Evolutionary conservation across 805 yeast genomes (phyloP).

Genomic region (Candida argentea): DNA sequence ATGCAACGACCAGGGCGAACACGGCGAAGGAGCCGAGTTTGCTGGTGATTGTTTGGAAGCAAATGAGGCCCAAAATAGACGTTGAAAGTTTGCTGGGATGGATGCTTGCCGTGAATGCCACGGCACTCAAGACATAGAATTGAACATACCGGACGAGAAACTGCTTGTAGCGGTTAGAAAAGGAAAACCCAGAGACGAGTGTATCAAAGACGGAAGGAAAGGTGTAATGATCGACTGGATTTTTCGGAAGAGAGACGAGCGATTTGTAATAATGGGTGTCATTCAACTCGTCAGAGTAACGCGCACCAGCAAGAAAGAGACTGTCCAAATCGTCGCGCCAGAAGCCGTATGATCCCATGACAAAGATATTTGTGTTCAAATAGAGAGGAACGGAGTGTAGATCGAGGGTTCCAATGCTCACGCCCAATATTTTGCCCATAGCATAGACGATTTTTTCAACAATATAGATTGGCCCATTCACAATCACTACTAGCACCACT

Average conservation of each 20-base stretch:
- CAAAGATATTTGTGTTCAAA: too few relatives aligned
- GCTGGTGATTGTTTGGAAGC: slow-evolving; percentile 34
- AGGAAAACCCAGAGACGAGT: too few relatives aligned
- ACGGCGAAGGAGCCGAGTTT: slow-evolving; percentile 40
- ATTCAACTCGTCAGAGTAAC: slow-evolving; percentile 9
- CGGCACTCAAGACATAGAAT: slow-evolving; percentile 15
- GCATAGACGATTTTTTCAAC: slow-evolving; percentile 1
- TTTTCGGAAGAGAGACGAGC: slow-evolving; percentile 4
- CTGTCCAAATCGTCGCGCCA: slow-evolving; percentile 9
- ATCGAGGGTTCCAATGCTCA: too few relatives aligned
- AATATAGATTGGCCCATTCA: slow-evolving; percentile 4
- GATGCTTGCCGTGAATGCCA: slow-evolving; percentile 16
- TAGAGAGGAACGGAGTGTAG: too few relatives aligned
- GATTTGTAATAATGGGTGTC: slow-evolving; percentile 4
- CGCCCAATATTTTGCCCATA: not conserved
- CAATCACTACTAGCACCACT: slow-evolving; percentile 2
- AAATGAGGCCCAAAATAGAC: slow-evolving; percentile 29
- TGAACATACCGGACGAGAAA: slow-evolving; percentile 10
- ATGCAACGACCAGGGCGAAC: slow-evolving; percentile 20
- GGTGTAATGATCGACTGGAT: slow-evolving; percentile 1
- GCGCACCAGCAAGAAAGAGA: slow-evolving; percentile 10
- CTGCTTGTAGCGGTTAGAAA: too few relatives aligned
- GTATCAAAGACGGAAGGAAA: too few relatives aligned
- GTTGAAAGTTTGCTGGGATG: slow-evolving; percentile 21
- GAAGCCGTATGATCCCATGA: slow-evolving; percentile 9